Evolutionary conservation across 148 eudicot genomes (phyloP).

Genomic region (Heliamphora exappendiculata): DNA sequence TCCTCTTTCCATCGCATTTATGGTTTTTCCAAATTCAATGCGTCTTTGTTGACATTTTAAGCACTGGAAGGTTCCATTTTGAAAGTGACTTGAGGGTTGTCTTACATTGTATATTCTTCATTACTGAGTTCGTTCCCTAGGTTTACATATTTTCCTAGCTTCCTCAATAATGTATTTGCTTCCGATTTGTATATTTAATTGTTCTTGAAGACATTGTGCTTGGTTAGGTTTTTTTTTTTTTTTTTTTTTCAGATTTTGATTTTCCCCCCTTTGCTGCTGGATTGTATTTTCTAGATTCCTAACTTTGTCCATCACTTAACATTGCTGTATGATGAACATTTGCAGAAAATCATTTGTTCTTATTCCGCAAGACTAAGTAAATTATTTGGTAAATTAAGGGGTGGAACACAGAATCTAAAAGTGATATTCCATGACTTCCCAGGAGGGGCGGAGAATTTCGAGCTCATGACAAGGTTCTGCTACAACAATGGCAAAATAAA

Average conservation of each 20-base stretch:
- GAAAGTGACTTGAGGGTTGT: neutral
- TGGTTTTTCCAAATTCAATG: neutral
- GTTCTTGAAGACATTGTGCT: neutral
- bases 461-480: constrained; percentile 65
- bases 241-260: neutral
- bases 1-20: neutral
- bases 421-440: constrained; percentile 75
- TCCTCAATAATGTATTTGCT: neutral
- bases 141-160: neutral
- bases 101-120: neutral
- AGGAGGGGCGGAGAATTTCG: constrained; percentile 59
- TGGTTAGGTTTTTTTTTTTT: neutral
- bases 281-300: neutral
- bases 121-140: constrained; percentile 3
- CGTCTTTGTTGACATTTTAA: constrained; percentile 9
- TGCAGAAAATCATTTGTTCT: constrained; percentile 47
- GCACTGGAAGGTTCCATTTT: constrained; percentile 6
- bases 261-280: neutral
- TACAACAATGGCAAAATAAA: constrained; percentile 49
- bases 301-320: constrained; percentile 5
- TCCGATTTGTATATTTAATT: neutral
- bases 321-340: neutral
- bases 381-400: constrained; percentile 34
- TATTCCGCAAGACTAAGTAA: constrained; percentile 50
- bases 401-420: constrained; percentile 24